These are phyloP conservation scores for Dentipellis sp. DNA, from an alignment of 768 basidiomycete genomes.

Conservation along the genomic window DNA sequence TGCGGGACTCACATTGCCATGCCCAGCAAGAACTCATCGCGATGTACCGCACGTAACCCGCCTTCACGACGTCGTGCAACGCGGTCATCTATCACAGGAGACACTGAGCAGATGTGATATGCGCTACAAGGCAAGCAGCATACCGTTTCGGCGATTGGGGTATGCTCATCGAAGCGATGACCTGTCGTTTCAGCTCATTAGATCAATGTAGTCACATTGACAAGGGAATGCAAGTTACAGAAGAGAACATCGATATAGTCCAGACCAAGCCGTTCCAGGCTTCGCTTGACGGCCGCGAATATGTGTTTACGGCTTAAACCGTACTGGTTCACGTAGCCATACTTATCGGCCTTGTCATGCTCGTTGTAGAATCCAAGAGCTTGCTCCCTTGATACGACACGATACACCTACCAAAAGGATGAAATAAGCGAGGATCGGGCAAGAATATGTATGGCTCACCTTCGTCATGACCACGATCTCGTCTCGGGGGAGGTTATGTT, in stretches of 20 bases:
- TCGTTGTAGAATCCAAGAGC: conserved; percentile 22
- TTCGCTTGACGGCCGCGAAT: conserved; percentile 34
- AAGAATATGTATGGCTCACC: neutral
- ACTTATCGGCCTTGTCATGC: conserved; percentile 23
- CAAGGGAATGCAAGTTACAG: conserved; percentile 14
- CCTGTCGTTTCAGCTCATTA: neutral
- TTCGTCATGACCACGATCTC: conserved; percentile 15
- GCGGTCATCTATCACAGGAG: conserved; percentile 28
- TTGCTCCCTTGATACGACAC: neutral
- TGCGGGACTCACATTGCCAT: conserved; percentile 20
- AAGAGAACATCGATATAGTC: conserved; percentile 40
- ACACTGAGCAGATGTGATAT: neutral
- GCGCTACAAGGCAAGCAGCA: neutral
- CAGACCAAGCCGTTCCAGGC: conserved; percentile 31
- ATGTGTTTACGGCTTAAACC: conserved; percentile 32
- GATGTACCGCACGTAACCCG: conserved; percentile 33
- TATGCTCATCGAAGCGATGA: conserved; percentile 23
- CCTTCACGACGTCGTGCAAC: conserved; percentile 35
- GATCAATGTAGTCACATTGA: neutral
- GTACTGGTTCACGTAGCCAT: conserved; percentile 21
- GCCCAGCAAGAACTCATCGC: conserved; percentile 29
- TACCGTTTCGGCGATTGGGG: conserved; percentile 31
- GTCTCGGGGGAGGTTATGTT: conserved; percentile 26
- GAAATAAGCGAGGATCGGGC: neutral
- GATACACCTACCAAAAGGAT: neutral